Evolutionary conservation across 2,329 filamentous ascomycete species (phyloP).

Genomic region (Exserohilum turcica): DNA sequence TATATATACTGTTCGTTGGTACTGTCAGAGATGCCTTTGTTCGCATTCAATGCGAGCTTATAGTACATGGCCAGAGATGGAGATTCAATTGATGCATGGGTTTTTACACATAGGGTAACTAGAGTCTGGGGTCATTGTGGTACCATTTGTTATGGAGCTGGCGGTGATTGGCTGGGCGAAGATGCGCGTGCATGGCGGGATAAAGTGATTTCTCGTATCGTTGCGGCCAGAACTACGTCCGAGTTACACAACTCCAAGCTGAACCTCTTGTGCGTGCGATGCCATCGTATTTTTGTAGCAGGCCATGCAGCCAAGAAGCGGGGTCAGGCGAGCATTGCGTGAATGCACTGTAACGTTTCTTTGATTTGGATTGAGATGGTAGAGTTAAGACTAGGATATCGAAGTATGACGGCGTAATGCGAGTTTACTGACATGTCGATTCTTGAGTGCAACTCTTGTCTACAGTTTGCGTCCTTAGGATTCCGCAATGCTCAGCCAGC

Average conservation of each 20-base stretch:
- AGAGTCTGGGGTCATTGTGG: not conserved
- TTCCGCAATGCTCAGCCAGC: constrained; percentile 28
- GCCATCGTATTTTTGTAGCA: not conserved
- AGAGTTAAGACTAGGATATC: too few species aligned
- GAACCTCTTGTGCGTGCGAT: not conserved
- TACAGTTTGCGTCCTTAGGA: not conserved
- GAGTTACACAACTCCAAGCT: not conserved
- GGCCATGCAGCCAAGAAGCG: not conserved
- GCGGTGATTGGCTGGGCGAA: too few species aligned
- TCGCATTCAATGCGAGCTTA: not conserved
- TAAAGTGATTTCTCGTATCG: too few species aligned
- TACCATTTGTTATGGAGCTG: not conserved
- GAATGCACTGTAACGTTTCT: not conserved
- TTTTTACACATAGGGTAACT: not conserved
- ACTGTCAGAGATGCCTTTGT: too few species aligned
- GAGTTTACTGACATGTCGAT: not conserved
- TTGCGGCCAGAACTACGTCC: not conserved
- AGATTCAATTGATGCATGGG: not conserved
- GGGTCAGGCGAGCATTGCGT: not conserved
- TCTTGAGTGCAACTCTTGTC: too few species aligned
- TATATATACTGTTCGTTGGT: too few species aligned
- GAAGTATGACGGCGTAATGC: too few species aligned
- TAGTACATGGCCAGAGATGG: not conserved
- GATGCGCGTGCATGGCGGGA: too few species aligned
- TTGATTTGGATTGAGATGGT: not conserved